Conservation (phyloP, 2,329 filamentous ascomycete species). For the Alternaria sp. region DNA sequence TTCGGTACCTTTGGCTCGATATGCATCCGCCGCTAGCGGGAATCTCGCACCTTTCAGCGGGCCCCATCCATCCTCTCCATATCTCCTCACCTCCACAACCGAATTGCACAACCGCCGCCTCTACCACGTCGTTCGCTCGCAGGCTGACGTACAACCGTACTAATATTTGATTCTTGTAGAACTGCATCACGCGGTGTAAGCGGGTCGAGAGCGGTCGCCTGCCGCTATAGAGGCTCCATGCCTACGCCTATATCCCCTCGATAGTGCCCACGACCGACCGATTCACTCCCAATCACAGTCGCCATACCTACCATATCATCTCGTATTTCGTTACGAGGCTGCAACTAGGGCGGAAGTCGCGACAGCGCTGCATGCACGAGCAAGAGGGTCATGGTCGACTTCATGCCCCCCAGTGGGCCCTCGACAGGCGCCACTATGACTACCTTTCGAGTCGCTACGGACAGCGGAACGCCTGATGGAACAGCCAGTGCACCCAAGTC, state of each 20-base stretch:
- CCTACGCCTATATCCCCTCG: constrained; percentile 39
- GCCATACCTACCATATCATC: not conserved
- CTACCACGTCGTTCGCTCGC: constrained; percentile 11
- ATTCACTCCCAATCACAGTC: constrained; percentile 13
- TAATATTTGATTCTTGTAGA: not conserved
- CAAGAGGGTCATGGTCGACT: constrained; percentile 48
- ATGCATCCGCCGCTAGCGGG: constrained; percentile 21
- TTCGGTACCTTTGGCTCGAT: constrained; percentile 24
- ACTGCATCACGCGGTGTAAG: constrained; percentile 16
- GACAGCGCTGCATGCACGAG: constrained; percentile 36
- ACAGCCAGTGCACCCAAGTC: constrained; percentile 37
- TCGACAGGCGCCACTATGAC: constrained; percentile 47
- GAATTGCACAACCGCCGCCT: constrained; percentile 13
- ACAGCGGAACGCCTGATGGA: constrained; percentile 34
- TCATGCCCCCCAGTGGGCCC: constrained; percentile 42
- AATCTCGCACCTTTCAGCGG: constrained; percentile 23
- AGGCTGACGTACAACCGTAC: not conserved
- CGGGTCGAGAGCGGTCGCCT: constrained; percentile 29
- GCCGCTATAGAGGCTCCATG: constrained; percentile 40
- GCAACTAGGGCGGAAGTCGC: constrained; percentile 16
- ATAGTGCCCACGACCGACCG: constrained; percentile 38
- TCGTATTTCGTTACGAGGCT: constrained; percentile 22
- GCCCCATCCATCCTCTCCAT: constrained; percentile 25
- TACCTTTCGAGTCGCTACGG: constrained; percentile 49
- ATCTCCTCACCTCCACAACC: constrained; percentile 19